Conservation (phyloP, 345 rosid genomes). For the Eucalyptus curtisii region DNA sequence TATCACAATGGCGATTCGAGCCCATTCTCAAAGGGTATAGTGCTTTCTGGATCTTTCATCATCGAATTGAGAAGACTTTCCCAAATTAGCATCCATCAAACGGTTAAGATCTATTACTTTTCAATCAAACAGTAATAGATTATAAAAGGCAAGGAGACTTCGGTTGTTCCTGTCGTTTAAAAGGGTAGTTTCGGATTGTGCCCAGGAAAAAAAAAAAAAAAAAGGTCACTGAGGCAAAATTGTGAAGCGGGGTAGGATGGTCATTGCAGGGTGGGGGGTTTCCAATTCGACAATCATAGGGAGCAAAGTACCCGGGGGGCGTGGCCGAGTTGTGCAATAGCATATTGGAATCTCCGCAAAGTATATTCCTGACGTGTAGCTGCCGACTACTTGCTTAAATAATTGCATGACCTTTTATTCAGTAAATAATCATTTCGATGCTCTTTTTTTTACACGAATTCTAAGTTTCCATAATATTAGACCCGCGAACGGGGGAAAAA, state of each 20-base stretch:
- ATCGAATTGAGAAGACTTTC: not conserved
- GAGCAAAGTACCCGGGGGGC: not conserved
- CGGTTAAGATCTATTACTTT: not conserved
- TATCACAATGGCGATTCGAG: too few species aligned
- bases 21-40: not conserved
- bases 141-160: not conserved
- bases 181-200: not conserved
- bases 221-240: not conserved
- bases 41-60: not conserved
- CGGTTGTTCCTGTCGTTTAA: not conserved
- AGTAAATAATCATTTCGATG: not conserved
- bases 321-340: not conserved
- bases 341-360: not conserved
- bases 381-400: not conserved
- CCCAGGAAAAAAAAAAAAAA: rapidly evolving
- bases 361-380: not conserved
- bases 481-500: not conserved
- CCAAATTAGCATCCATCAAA: not conserved
- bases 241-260: not conserved
- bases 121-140: not conserved
- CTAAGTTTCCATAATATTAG: not conserved
- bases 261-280: not conserved
- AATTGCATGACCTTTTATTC: not conserved
- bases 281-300: not conserved
- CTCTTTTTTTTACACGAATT: not conserved